Base-by-base conservation (phyloP, 2,329 filamentous ascomycete genomes). In the Conoideocrella luteorostrata region DNA sequence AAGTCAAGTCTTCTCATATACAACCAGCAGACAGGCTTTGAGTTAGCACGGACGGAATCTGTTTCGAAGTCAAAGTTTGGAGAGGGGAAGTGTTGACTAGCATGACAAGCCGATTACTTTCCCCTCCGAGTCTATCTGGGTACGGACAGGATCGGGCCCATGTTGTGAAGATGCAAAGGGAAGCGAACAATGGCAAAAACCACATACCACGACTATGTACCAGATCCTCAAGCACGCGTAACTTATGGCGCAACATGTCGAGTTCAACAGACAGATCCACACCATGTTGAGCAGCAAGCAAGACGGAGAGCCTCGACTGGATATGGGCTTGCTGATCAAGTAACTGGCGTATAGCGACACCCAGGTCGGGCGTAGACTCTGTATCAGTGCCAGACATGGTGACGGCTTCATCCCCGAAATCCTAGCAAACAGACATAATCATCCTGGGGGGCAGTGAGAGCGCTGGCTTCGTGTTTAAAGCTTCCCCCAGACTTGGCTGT, bases 231-330 rank as follows among this genome's bases (percentile, higher is more conserved):
- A 80, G 62, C 34, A 70, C 65, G 46, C 65, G 69, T 44, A 72
- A 62, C 59, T 79, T 80, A 59, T 75, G 69, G 47, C 71, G 74
- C 53, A 80, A 62, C 71, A 78, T 76, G 41, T 69, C 66, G 22
- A 77, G 62, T 62, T 80, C 76, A 39, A 67, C 49, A 48, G 65
- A 67, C 51, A 68, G 60, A 56, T 75, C 69, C 41, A 69, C 64
- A 38, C 66, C 66, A 61, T 72, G 69, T 50, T 68, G 71, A 51
- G 64, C 62, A 43, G 70, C 69, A 13, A 76, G 63, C 38, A 77
- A 59, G 47, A 64, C 64, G 45, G 69, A 66, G 42, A 77, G 64
- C 56, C 69, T 70, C 49, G 72, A 66, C 53, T 75, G 70, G 52
- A 76, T 72, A 49, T 74, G 71, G 54, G 70, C 70, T 54, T 75